Conservation (phyloP, 129 eudicot species). For the Helianthus annuus region DNA sequence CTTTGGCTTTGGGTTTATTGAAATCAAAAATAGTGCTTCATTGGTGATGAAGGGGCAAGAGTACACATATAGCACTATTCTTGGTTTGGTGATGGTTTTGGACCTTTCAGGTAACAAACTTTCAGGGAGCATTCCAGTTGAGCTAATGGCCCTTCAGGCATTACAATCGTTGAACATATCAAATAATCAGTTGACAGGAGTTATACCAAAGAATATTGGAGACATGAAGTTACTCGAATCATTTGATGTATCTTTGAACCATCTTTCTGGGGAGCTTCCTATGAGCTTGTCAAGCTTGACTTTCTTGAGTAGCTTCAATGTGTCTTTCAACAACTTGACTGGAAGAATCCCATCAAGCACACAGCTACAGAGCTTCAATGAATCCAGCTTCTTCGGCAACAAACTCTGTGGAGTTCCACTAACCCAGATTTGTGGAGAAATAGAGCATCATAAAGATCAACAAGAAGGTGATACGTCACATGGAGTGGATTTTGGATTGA, state of each 20-base stretch:
- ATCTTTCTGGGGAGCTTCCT: constrained; percentile 41
- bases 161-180: constrained; percentile 35
- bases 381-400: constrained; percentile 6
- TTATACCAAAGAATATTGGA: constrained; percentile 39
- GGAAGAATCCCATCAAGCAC: constrained; percentile 9
- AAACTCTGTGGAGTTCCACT: constrained; percentile 12
- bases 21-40: not conserved
- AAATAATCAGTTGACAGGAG: constrained; percentile 39
- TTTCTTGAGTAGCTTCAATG: constrained; percentile 11
- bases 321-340: constrained; percentile 3
- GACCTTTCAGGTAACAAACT: constrained; percentile 40
- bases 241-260: constrained; percentile 33
- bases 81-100: constrained; percentile 12
- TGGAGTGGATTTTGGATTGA: constrained; percentile 16
- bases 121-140: constrained; percentile 27
- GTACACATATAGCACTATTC: constrained; percentile 16
- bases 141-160: constrained; percentile 8
- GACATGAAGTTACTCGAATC: constrained; percentile 40
- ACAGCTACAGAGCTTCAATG: constrained; percentile 5
- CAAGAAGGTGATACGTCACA: not conserved
- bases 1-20: no score
- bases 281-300: constrained; percentile 5
- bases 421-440: not conserved
- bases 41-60: constrained; percentile 30
- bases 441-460: not conserved